Conservation (phyloP, 306 rosid species). For the Adenanthera pavonina region DNA sequence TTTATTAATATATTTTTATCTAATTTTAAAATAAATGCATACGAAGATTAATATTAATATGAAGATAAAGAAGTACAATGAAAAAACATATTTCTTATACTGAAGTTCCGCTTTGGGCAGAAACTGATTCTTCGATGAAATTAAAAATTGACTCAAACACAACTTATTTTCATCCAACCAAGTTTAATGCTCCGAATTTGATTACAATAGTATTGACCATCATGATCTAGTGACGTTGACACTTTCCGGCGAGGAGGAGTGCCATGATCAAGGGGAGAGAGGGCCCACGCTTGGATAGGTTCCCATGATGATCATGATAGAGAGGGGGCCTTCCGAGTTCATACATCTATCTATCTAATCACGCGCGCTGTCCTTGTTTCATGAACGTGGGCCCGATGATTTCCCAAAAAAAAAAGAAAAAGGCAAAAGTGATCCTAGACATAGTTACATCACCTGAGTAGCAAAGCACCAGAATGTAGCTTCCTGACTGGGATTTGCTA, state of each 20-base stretch:
- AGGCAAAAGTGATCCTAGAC: background rate
- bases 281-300: background rate
- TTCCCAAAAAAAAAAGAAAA: background rate
- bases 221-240: conserved; percentile 69
- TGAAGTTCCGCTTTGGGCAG: no score
- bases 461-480: background rate
- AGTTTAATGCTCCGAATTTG: no score
- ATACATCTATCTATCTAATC: conserved; percentile 44
- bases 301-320: conserved; percentile 7
- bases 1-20: no score
- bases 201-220: no score
- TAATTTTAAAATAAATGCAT: no score
- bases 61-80: no score
- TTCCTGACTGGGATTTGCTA: background rate
- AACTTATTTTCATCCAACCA: no score
- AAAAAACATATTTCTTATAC: no score
- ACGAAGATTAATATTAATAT: no score
- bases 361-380: conserved; percentile 35
- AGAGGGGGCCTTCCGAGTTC: conserved; percentile 38
- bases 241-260: background rate
- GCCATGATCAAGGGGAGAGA: background rate
- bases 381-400: conserved; percentile 19
- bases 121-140: no score
- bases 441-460: background rate
- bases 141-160: no score